phyloP scores from a whole-genome alignment of 1,284 basidiomycete species.

The Pyrrhoderma noxium region DNA sequence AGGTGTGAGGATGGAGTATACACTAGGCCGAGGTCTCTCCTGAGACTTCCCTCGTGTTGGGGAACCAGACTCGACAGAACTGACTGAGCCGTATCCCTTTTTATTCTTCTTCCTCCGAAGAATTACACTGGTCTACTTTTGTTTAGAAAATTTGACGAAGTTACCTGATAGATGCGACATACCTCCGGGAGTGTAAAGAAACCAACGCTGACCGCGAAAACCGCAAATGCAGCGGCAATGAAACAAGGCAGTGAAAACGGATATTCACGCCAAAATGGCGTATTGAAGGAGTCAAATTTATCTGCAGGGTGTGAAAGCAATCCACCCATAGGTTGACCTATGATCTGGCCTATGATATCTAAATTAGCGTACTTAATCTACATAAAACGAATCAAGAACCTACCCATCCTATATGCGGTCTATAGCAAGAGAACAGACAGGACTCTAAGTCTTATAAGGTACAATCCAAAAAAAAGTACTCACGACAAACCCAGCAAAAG shows the following conservation, averaged over 20 bases:
- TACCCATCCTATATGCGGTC: conserved; percentile 18
- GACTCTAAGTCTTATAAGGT: not conserved
- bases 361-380: not conserved
- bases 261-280: conserved; percentile 22
- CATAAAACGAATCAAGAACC: not conserved
- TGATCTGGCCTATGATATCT: conserved; percentile 5
- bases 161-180: not conserved
- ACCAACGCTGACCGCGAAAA: conserved; percentile 19
- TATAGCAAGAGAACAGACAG: not conserved
- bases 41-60: not conserved
- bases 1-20: conserved; percentile 16
- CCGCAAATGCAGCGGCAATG: conserved; percentile 20
- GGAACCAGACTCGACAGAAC: not conserved
- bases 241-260: conserved; percentile 23
- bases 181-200: conserved; percentile 21
- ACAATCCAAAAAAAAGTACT: not conserved
- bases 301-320: conserved; percentile 22
- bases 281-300: conserved; percentile 19
- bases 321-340: conserved; percentile 22
- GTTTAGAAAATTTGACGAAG: not conserved
- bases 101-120: conserved; percentile 14
- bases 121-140: not conserved
- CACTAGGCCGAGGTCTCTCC: conserved; percentile 9
- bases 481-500: conserved; percentile 8
- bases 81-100: conserved; percentile 11